Percentiles rank a stretch among this genome's conserved stretches.
phyloP scores from a whole-genome alignment of 2,329 filamentous ascomycete genomes.

The Penicillium occitanis region DNA sequence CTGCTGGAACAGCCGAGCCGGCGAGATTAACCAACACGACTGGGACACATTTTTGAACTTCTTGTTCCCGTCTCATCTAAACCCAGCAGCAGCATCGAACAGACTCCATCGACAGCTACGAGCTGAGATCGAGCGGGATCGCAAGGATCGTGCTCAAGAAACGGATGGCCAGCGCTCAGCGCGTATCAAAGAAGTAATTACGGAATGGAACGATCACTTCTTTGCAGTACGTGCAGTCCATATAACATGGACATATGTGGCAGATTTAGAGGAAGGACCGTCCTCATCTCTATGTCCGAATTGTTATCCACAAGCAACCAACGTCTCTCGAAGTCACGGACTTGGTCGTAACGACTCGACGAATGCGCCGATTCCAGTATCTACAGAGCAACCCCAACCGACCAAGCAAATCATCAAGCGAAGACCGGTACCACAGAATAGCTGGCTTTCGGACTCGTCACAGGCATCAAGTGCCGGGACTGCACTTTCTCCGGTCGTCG shows the following conservation, averaged over 20 bases:
- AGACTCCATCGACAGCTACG: constrained; percentile 40
- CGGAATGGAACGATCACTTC: constrained; percentile 47
- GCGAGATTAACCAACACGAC: constrained; percentile 42
- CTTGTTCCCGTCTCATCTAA: constrained; percentile 43
- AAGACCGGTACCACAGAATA: constrained; percentile 20
- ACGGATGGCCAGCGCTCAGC: constrained; percentile 41
- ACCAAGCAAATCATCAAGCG: constrained; percentile 19
- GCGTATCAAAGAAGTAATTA: constrained; percentile 41
- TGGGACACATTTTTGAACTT: constrained; percentile 47
- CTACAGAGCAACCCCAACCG: constrained; percentile 12
- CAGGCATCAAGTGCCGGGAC: neutral
- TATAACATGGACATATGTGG: constrained; percentile 38
- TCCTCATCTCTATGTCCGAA: constrained; percentile 40
- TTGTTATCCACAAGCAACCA: constrained; percentile 43
- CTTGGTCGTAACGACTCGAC: constrained; percentile 17
- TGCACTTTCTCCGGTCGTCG: neutral
- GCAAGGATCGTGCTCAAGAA: constrained; percentile 45
- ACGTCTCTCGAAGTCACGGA: constrained; percentile 27
- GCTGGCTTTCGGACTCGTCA: neutral
- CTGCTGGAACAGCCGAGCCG: constrained; percentile 38
- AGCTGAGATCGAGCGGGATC: constrained; percentile 42
- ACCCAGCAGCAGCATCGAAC: constrained; percentile 37
- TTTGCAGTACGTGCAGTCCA: constrained; percentile 39
- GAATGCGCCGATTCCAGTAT: constrained; percentile 21
- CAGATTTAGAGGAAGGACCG: constrained; percentile 34